phyloP scores from a whole-genome alignment of 805 yeast genomes.

The Zygosaccharomyces siamensis region DNA sequence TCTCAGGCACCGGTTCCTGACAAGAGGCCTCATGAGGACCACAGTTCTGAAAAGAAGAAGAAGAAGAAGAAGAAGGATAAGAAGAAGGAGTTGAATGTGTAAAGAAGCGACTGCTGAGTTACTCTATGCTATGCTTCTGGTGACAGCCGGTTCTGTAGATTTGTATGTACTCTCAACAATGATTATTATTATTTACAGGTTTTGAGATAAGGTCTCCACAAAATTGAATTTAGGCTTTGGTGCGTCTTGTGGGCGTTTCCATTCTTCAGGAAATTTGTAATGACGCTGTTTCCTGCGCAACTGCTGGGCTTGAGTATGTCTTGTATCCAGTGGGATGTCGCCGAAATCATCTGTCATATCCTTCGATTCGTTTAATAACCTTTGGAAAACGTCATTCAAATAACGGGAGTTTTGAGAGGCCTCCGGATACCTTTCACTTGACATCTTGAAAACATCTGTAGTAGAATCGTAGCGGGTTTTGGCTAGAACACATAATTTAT shows the following conservation, averaged over 20 bases:
- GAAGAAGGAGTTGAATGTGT: slow-evolving; percentile 35
- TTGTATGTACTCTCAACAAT: slow-evolving; percentile 7
- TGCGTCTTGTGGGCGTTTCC: slow-evolving; percentile 74
- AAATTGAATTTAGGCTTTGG: slow-evolving; percentile 40
- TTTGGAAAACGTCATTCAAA: slow-evolving; percentile 58
- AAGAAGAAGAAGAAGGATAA: slow-evolving; percentile 52
- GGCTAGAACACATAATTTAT: slow-evolving; percentile 73
- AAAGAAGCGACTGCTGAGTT: background rate
- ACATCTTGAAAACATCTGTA: slow-evolving; percentile 56
- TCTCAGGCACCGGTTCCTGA: slow-evolving; percentile 16
- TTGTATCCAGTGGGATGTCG: slow-evolving; percentile 77
- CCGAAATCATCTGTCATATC: slow-evolving; percentile 56
- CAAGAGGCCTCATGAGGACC: slow-evolving; percentile 38
- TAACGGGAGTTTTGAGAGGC: slow-evolving; percentile 83
- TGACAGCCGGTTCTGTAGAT: slow-evolving; percentile 6
- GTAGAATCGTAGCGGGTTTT: slow-evolving; percentile 69
- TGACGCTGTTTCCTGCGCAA: slow-evolving; percentile 39
- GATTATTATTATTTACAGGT: slow-evolving; percentile 7
- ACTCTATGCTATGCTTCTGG: background rate
- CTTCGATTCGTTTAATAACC: slow-evolving; percentile 60
- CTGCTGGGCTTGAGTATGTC: slow-evolving; percentile 53
- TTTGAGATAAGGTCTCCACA: slow-evolving; percentile 14
- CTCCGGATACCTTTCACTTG: slow-evolving; percentile 61
- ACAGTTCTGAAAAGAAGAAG: slow-evolving; percentile 39
- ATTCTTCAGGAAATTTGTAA: slow-evolving; percentile 64